Evolutionary conservation across 352 stramenopile genomes (phyloP).

Genomic region (Phytophthora europaea): DNA sequence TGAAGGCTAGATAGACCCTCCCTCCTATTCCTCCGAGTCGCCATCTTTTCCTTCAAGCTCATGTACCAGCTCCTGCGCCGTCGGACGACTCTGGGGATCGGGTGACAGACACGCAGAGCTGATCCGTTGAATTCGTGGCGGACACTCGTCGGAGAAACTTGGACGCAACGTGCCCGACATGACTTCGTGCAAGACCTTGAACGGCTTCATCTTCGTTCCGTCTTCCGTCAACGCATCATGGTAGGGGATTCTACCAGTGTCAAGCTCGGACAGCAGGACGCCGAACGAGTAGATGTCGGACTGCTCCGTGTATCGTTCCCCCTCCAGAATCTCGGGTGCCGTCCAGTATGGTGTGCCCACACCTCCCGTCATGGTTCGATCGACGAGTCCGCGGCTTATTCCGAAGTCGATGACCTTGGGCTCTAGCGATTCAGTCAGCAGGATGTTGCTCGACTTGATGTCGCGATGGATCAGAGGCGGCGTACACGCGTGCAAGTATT

Average conservation of each 20-base stretch:
- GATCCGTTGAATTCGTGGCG: conserved; percentile 36
- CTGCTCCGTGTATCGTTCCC: conserved; percentile 59
- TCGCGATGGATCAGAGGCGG: conserved; percentile 48
- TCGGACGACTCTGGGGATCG: conserved; percentile 18
- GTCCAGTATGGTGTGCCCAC: conserved; percentile 88
- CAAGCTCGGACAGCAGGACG: conserved; percentile 60
- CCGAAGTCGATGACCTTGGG: conserved; percentile 89
- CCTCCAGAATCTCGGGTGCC: conserved; percentile 74
- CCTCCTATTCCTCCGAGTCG: neutral
- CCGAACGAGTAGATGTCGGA: conserved; percentile 80
- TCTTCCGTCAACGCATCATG: conserved; percentile 25
- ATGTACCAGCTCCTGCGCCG: conserved; percentile 11
- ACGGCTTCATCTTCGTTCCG: conserved; percentile 27
- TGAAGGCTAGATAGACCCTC: no score
- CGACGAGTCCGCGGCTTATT: conserved; percentile 43
- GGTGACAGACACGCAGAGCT: conserved; percentile 31
- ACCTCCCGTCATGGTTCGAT: conserved; percentile 59
- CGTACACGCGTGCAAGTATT: conserved; percentile 40
- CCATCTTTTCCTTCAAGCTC: conserved; percentile 7
- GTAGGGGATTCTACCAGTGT: conserved; percentile 46
- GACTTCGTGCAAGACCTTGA: conserved; percentile 55
- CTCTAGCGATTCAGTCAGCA: conserved; percentile 71
- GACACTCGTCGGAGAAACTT: conserved; percentile 50
- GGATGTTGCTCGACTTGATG: conserved; percentile 62
- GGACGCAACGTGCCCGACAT: conserved; percentile 53